Evolutionary conservation across 768 basidiomycete genomes (phyloP).

Genomic region (Naematelia aurantialba): DNA sequence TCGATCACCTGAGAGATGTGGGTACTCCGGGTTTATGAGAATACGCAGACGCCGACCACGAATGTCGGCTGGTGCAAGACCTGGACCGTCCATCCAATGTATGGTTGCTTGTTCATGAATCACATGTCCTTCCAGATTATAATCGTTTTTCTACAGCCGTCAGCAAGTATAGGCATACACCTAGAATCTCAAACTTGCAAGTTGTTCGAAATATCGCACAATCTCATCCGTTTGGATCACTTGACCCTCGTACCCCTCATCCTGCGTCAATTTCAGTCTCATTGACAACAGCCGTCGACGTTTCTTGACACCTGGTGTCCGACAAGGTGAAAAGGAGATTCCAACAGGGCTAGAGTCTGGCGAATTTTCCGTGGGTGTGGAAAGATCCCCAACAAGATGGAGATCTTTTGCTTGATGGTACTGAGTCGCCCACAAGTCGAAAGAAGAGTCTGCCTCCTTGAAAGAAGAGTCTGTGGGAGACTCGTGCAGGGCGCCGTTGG

Average conservation of each 20-base stretch:
- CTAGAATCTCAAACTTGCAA: not conserved
- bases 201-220: not conserved
- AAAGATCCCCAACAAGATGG: not conserved
- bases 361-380: not conserved
- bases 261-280: not conserved
- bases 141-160: conserved; percentile 1
- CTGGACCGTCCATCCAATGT: conserved; percentile 8
- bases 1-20: not conserved
- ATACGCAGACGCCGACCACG: conserved; percentile 5
- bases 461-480: too few species aligned
- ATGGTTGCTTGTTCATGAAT: not conserved
- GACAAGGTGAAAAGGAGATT: too few species aligned
- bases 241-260: not conserved
- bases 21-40: not conserved
- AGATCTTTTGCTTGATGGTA: not conserved
- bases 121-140: conserved; percentile 3
- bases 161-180: not conserved
- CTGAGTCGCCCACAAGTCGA: not conserved
- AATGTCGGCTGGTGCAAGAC: conserved; percentile 6
- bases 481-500: too few species aligned
- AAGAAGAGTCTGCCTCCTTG: too few species aligned
- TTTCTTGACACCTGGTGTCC: not conserved
- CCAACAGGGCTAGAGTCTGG: not conserved
- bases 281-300: not conserved
- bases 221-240: too few species aligned